Percentiles rank a stretch among this genome's conserved stretches.
phyloP scores from a whole-genome alignment of 2,329 filamentous ascomycete genomes.

The Magnaporthiopsis incrustans region DNA sequence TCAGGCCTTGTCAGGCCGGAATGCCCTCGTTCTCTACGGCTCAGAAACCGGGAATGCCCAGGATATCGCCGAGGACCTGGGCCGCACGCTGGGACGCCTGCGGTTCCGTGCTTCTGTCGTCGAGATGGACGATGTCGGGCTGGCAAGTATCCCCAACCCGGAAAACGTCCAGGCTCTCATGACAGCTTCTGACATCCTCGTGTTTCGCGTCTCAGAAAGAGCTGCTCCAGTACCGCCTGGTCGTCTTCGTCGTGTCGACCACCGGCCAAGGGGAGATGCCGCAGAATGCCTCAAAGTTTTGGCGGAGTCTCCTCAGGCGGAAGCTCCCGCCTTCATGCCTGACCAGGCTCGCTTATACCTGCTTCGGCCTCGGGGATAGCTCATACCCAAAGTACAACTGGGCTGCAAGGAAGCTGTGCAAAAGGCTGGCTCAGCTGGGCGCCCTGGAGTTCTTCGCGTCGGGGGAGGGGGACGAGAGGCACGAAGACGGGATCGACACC shows the following conservation, averaged over 20 bases:
- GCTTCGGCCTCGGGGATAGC: slow-evolving; percentile 88
- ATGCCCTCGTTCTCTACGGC: slow-evolving; percentile 72
- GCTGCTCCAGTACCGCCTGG: slow-evolving; percentile 44
- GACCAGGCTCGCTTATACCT: slow-evolving; percentile 62
- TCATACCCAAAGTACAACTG: slow-evolving; percentile 97
- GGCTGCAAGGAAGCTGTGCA: slow-evolving; percentile 81
- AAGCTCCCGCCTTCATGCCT: slow-evolving; percentile 67
- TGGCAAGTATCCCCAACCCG: slow-evolving; percentile 46
- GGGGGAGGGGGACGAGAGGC: slow-evolving; percentile 88
- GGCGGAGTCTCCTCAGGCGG: slow-evolving; percentile 75
- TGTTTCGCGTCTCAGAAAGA: slow-evolving; percentile 28
- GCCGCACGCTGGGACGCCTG: slow-evolving; percentile 63
- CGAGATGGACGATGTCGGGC: slow-evolving; percentile 67
- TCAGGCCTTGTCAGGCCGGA: slow-evolving; percentile 20
- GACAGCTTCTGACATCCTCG: slow-evolving; percentile 2
- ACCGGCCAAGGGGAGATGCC: slow-evolving; percentile 94
- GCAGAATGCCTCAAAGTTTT: slow-evolving; percentile 71
- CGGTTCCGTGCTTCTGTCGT: slow-evolving; percentile 69
- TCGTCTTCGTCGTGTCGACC: slow-evolving; percentile 80
- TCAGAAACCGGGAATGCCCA: slow-evolving; percentile 94
- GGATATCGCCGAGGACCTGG: slow-evolving; percentile 82
- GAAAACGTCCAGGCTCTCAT: too few species aligned
- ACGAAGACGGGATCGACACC: slow-evolving; percentile 83
- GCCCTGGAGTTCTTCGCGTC: slow-evolving; percentile 66
- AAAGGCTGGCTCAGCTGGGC: slow-evolving; percentile 75